Evolutionary conservation across 306 rosid species (phyloP).

Genomic region (Malus asiatica): DNA sequence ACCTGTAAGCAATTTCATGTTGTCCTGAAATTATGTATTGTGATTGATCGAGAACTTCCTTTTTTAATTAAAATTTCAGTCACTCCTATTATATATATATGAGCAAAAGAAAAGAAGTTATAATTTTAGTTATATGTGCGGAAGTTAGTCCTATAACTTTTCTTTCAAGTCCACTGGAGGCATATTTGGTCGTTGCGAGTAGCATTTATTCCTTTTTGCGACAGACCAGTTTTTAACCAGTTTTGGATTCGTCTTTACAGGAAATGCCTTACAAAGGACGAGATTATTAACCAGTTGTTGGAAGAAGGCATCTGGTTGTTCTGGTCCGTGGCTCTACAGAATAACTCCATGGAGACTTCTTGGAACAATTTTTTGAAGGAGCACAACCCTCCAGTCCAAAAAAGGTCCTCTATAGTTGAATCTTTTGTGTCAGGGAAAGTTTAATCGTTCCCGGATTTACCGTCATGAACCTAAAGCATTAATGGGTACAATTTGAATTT

Average conservation of each 20-base stretch:
- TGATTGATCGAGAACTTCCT: background rate
- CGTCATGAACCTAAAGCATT: background rate
- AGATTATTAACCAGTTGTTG: conserved; percentile 46
- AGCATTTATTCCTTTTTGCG: background rate
- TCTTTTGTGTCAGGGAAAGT: conserved; percentile 15
- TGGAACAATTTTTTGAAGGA: conserved; percentile 6
- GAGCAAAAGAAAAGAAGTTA: background rate
- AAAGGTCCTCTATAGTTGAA: conserved; percentile 1
- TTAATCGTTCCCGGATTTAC: conserved; percentile 11
- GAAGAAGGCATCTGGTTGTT: conserved; percentile 11
- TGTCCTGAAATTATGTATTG: background rate
- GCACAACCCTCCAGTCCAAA: conserved; percentile 7
- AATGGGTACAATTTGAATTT: conserved; percentile 4
- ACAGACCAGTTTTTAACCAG: background rate
- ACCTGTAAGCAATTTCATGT: conserved; percentile 58
- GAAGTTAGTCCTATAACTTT: background rate
- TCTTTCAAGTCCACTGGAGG: background rate
- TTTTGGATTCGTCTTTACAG: conserved; percentile 32
- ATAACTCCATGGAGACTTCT: conserved; percentile 8
- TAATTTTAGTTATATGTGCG: background rate
- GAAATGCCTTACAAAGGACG: conserved; percentile 80
- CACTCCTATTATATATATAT: background rate
- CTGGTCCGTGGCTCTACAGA: conserved; percentile 10
- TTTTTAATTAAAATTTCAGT: background rate
- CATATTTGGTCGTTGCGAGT: background rate